phyloP scores from a whole-genome alignment of 2,329 filamentous ascomycete genomes.

The Pseudopyrenochaeta lycopersici region DNA sequence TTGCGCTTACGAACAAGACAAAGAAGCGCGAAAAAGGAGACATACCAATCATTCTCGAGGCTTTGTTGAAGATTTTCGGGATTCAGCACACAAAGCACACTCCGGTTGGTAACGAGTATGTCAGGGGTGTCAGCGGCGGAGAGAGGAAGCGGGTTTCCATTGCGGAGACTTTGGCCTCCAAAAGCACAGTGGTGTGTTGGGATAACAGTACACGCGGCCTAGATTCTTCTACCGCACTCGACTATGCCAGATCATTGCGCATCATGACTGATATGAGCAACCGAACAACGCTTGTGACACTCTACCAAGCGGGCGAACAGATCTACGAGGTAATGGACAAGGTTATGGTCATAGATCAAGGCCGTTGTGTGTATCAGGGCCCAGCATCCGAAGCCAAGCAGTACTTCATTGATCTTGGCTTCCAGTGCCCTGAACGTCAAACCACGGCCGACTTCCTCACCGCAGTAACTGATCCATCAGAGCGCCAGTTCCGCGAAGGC shows the following conservation, averaged over 20 bases:
- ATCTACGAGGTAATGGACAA: constrained; percentile 82
- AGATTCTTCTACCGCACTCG: constrained; percentile 79
- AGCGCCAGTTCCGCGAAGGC: constrained; percentile 69
- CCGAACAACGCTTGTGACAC: constrained; percentile 73
- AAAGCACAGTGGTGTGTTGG: constrained; percentile 75
- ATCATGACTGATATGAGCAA: constrained; percentile 82
- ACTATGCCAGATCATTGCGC: constrained; percentile 79
- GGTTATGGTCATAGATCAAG: constrained; percentile 78
- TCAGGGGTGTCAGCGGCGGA: constrained; percentile 79
- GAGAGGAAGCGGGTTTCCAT: constrained; percentile 80
- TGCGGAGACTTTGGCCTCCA: constrained; percentile 76
- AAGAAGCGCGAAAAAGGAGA: constrained; percentile 70
- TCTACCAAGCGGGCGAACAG: constrained; percentile 76
- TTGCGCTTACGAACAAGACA: constrained; percentile 79
- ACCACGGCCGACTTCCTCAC: constrained; percentile 84
- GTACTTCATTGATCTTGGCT: constrained; percentile 74
- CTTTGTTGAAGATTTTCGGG: constrained; percentile 79
- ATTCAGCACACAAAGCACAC: constrained; percentile 80
- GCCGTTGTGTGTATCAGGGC: constrained; percentile 74
- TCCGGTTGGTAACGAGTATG: constrained; percentile 75
- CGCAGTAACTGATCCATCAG: constrained; percentile 76
- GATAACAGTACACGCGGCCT: constrained; percentile 84
- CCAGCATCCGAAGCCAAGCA: constrained; percentile 67
- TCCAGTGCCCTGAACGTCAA: constrained; percentile 66
- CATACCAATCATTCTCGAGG: constrained; percentile 74